Base-by-base conservation (phyloP, 306 rosid species). In the Albizia julibrissin region DNA sequence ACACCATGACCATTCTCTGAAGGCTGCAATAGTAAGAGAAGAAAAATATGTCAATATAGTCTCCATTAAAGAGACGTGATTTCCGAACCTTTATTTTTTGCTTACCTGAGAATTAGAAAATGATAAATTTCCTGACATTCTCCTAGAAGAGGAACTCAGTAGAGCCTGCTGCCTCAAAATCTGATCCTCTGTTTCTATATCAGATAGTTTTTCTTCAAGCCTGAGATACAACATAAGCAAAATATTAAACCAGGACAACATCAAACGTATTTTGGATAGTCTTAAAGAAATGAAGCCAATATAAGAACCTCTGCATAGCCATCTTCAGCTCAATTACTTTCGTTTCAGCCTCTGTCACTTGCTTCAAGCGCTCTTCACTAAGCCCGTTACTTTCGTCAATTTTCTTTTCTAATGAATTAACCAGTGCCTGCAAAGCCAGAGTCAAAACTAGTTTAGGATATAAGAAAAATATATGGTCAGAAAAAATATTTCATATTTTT, bases 281-380 rank as follows among this genome's bases (percentile, higher is more conserved):
- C 71, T 39, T 52, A 68, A 50, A 84, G 47, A 81, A 71, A 58
- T 33, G 64, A 82, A 80, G 42, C 58, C 33, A 52, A 40, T 4
- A 59, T 62, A 64, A 78, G 75, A 82, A 95, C 99, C 97, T 95
- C 61, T 92, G 98, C 97, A 90, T 92, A 70, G 88, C 13, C 42
- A 95, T 92, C 91, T 93, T 95, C 80, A 93, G 78, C 44, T 92
- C 91, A 81, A 92, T 92, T 70, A 95, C 94, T 91, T 88, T 92
- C 27, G 88, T 84, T 84, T 95, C 99, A 47, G 98, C 93, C 34
- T 87, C 94, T 43, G 75, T 40, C 72, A 92, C 92, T 88, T 91
- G 99, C 86, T 86, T 92, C 89, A 90, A 86, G 69, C 97, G 91
- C 76, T 95, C 97, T 74, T 93, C 94, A 81, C 99, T 85, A 67